Evolutionary conservation across 495 filamentous ascomycete genomes (phyloP), one percentile per base, ranked within the genome.

Genomic region (Penicillium egyptiacum): DNA sequence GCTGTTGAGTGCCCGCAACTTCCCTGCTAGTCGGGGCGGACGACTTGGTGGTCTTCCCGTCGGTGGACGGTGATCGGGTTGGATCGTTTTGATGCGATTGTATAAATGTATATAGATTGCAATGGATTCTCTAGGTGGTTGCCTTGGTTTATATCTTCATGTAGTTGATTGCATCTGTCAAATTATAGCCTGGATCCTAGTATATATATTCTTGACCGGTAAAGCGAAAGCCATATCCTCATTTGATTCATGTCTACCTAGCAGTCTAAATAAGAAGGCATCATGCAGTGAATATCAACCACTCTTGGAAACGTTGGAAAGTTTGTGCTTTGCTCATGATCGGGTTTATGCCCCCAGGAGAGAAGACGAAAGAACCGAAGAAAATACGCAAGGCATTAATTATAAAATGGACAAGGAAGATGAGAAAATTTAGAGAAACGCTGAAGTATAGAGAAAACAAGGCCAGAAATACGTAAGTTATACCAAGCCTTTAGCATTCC

Each of bases 1-100:
- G 45, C 75, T 98, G 70, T 64, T 98, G 67, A 93, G 87, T 77
- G 86, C 92, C 17, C 79, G 85, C 58, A 86, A 85, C 60, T 86
- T 86, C 55, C 83, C 83, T 30, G 66, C 79, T 17, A 70, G 77
- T 56, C 64, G 66, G 40, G 71, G 64, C 59, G 72, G 60, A 17
- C 60, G 70, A 53, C 63, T 70, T 28, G 61, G 49, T 51, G 37
- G 63, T 31, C 41, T 62, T 39, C 35, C 65, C 47, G 59, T 50
- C 54, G 47, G 42, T 26, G 57, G 50, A 20, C 57, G 65, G 45
- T 68, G 50, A 64, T 53, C 4, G 7, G 1, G 4, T n/a, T 12
- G 2, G 4, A 8, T 41, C 6, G 7, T 20, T 53, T 22, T n/a
- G 39, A 1, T 43, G 35, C 6, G 16, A 17, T 35, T 43, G 8